A percentile compares a stretch with the other conserved stretches of the same genome.
phyloP scores from a whole-genome alignment of 257 asterid genomes.

The Lantana camara region DNA sequence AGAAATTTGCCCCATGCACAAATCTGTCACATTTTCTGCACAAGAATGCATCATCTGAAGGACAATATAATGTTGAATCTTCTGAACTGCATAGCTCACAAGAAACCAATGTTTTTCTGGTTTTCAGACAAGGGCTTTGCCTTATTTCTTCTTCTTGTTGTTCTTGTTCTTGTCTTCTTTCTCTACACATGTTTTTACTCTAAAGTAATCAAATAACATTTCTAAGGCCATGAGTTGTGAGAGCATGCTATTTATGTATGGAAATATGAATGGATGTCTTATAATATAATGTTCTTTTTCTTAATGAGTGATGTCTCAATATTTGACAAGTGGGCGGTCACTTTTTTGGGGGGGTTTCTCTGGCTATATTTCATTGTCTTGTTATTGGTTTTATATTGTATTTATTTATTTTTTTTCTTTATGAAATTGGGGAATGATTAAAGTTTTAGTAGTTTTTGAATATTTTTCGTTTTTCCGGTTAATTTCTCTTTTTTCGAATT shows the following conservation, averaged over 20 bases:
- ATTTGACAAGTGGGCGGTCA: slow-evolving; percentile 1
- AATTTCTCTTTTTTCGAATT: no score
- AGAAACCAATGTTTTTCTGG: background rate
- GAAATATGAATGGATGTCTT: background rate
- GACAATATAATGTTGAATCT: background rate
- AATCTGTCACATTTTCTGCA: background rate
- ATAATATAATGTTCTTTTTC: background rate
- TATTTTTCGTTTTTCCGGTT: no score
- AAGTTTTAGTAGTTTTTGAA: no score
- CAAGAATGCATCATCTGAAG: background rate
- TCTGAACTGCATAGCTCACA: background rate
- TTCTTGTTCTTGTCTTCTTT: background rate
- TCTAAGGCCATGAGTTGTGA: background rate
- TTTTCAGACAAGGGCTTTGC: background rate
- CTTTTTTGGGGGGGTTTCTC: background rate
- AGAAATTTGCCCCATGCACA: slow-evolving; percentile 3
- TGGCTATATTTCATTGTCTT: background rate
- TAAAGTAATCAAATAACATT: background rate
- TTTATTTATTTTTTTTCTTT: no score
- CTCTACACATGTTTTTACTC: background rate
- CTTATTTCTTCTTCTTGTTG: background rate
- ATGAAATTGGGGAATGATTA: no score
- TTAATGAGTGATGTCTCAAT: background rate
- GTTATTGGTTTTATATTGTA: background rate
- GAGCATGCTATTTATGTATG: background rate